Base-by-base conservation (phyloP, 352 stramenopile genomes). In the Phytopythium oedochilum region DNA sequence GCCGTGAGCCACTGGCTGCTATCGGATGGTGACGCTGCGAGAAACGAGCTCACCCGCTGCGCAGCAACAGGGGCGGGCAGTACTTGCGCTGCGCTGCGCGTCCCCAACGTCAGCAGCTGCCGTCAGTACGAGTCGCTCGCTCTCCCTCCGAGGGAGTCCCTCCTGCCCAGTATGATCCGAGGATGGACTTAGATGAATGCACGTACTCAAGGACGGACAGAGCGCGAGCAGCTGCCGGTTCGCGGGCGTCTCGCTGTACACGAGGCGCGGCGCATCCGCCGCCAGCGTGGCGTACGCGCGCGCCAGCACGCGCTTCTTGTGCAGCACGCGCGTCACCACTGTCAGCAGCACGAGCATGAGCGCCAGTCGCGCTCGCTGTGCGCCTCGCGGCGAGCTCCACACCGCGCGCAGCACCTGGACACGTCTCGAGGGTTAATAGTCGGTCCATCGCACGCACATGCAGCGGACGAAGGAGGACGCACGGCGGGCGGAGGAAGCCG, bases 141-240 rank as follows among this genome's bases (percentile, higher is more conserved):
- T n/a, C n/a, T n/a, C n/a, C n/a, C n/a, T n/a, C n/a, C n/a, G n/a
- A n/a, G n/a, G n/a, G n/a, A n/a, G n/a, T n/a, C n/a, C n/a, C n/a
- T n/a, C n/a, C n/a, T n/a, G n/a, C n/a, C n/a, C n/a, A n/a, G n/a
- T n/a, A n/a, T n/a, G n/a, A n/a, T n/a, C n/a, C n/a, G n/a, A n/a
- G n/a, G n/a, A n/a, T n/a, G n/a, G n/a, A n/a, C n/a, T n/a, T n/a
- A n/a, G n/a, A n/a, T n/a, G n/a, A n/a, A n/a, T n/a, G 12, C 15
- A 78, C 70, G 40, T 59, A 89, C 73, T 86, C 42, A 89, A 62
- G 0, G 66, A 56, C 0, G 65, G 65, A 53, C 78, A 89, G 14
- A 58, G 55, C 23, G 61, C 53, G 10, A 88, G 63, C 22, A 89
- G 50, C 32, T 62, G 54, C 52, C 61, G 59, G 63, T 85, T 89